These are phyloP conservation scores for Boletellus deceptivus DNA, from an alignment of 1,284 basidiomycete species.

Conservation along the genomic window DNA sequence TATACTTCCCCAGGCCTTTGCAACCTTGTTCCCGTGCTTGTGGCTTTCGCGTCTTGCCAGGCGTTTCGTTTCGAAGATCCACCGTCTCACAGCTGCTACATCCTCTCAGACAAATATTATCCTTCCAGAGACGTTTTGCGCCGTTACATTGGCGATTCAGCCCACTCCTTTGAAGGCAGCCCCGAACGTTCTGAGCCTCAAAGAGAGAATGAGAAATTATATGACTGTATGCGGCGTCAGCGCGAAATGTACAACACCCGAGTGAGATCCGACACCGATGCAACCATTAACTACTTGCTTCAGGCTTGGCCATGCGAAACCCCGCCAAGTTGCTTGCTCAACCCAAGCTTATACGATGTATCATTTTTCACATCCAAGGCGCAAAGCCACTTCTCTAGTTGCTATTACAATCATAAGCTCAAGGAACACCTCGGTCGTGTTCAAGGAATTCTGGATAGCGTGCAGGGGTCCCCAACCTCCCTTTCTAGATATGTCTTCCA, in stretches of 20 bases:
- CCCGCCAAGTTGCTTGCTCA: neutral
- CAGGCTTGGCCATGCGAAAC: neutral
- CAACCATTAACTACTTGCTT: neutral
- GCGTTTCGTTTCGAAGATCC: neutral
- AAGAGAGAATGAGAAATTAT: neutral
- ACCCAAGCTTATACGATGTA: neutral
- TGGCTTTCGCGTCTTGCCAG: neutral
- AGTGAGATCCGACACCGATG: neutral
- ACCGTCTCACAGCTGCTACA: neutral
- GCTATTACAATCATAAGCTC: neutral
- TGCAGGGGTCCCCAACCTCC: neutral
- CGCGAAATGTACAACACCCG: neutral
- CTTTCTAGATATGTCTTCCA: neutral
- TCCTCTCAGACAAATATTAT: neutral
- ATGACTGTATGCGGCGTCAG: neutral
- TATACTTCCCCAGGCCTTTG: constrained; percentile 19
- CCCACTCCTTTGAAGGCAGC: neutral
- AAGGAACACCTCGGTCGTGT: neutral
- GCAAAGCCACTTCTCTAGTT: neutral
- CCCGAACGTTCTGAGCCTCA: neutral
- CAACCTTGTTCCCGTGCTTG: constrained; percentile 22
- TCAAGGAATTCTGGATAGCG: neutral
- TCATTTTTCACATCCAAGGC: neutral
- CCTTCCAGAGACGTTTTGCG: neutral
- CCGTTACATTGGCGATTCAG: neutral